Percentiles rank a stretch among this genome's conserved stretches.
Conservation (phyloP, 192 early-diverging fungal species). For the Thamnidium elegans region DNA sequence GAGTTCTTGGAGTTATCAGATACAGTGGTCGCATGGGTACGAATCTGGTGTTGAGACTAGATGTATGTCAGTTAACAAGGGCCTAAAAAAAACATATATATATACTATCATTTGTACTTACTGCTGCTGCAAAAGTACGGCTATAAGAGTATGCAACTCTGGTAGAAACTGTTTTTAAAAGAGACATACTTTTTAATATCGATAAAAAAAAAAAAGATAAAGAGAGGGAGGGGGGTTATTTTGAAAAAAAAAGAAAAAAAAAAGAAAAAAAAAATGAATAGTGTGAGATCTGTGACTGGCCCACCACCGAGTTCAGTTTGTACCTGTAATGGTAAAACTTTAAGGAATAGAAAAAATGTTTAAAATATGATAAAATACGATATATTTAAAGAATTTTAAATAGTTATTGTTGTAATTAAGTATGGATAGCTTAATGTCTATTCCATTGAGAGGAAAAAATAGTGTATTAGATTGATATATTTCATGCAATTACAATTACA, state of each 20-base stretch:
- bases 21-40: constrained; percentile 26
- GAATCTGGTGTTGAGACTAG: constrained; percentile 11
- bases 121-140: background rate
- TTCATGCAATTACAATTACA: too few species aligned
- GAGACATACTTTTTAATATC: background rate
- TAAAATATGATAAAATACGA: too few species aligned
- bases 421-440: too few species aligned
- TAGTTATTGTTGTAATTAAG: too few species aligned
- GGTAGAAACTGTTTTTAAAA: background rate
- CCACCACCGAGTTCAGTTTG: background rate
- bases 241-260: background rate
- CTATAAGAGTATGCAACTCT: background rate
- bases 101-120: background rate
- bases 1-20: constrained; percentile 33
- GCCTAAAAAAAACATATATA: background rate
- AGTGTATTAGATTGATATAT: too few species aligned
- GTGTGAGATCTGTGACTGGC: background rate
- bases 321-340: too few species aligned
- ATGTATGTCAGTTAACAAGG: background rate
- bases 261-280: too few species aligned
- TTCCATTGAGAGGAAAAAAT: too few species aligned
- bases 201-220: background rate
- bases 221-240: background rate
- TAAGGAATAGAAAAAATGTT: too few species aligned
- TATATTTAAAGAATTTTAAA: too few species aligned